These are phyloP conservation scores for Penicillium macrosclerotiorum DNA, from an alignment of 495 filamentous ascomycete species.

Conservation along the genomic window DNA sequence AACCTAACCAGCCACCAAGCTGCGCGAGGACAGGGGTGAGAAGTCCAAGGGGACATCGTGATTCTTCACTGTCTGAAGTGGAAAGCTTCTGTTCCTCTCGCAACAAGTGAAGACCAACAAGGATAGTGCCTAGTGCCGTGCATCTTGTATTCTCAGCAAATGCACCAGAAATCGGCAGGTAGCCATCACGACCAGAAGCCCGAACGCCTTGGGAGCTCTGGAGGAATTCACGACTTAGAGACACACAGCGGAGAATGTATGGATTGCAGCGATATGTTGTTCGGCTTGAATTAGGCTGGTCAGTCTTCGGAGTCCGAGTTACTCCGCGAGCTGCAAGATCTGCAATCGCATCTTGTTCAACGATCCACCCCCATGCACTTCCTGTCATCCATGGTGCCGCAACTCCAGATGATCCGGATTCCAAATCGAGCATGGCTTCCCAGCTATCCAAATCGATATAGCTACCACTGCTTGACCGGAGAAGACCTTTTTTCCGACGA, in stretches of 20 bases:
- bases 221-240: slow-evolving; percentile 55
- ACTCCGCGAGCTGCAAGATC: slow-evolving; percentile 18
- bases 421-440: slow-evolving; percentile 58
- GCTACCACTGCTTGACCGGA: slow-evolving; percentile 60
- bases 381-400: slow-evolving; percentile 63
- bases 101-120: slow-evolving; percentile 79
- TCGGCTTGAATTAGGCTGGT: slow-evolving; percentile 21
- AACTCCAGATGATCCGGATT: slow-evolving; percentile 55
- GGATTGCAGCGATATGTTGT: slow-evolving; percentile 47
- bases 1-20: slow-evolving; percentile 80
- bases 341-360: slow-evolving; percentile 55
- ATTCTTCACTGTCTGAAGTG: slow-evolving; percentile 55
- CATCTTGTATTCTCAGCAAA: slow-evolving; percentile 53
- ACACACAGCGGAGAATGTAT: slow-evolving; percentile 42
- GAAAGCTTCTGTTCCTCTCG: slow-evolving; percentile 88
- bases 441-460: slow-evolving; percentile 57
- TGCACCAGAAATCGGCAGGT: slow-evolving; percentile 59
- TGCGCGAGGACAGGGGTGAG: slow-evolving; percentile 74
- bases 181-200: slow-evolving; percentile 53
- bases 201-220: slow-evolving; percentile 50
- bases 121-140: slow-evolving; percentile 61
- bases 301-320: slow-evolving; percentile 21
- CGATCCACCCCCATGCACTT: slow-evolving; percentile 72
- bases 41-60: slow-evolving; percentile 48
- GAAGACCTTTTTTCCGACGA: slow-evolving; percentile 49